Evolutionary conservation across 2,329 filamentous ascomycete species (phyloP), one percentile per base, ranked within the genome.

Genomic region (Xylariaceae sp.): DNA sequence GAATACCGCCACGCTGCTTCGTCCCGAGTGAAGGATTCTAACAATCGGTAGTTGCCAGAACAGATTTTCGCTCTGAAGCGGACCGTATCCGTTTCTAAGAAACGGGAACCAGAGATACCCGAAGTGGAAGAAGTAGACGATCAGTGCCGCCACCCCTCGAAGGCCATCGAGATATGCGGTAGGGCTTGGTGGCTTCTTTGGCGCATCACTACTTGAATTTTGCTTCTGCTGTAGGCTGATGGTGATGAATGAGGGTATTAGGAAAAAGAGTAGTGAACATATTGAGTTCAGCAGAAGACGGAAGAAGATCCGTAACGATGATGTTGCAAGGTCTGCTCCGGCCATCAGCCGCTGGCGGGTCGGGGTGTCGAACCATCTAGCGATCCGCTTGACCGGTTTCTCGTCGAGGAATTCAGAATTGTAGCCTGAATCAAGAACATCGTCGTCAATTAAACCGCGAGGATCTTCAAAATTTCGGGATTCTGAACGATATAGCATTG

Each of bases 1-100:
- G 60, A 75, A 74, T 7, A 74, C 56, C 20, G 71, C 58, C 16
- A 74, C 72, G 66, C 69, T 71, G 12, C 68, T 61, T 19, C 65
- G 56, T 1, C 65, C 70, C 9, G 65, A 64, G 54, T 68, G 67
- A 19, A 70, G 50, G 16, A 71, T 52, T 9, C 70, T 67, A 20
- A 74, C 54, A 10, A 71, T 66, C 1, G 70, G 70, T 2, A 72
- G 57, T 52, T 73, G 71, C 23, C 40, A 21, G 23, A 44, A 54
- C 21, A 23, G 16, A 32, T 54, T 37, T 21, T 32, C 37, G 52
- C 23, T 21, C 7, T n/a, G 12, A 4, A 20, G 20, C 20, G 44
- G 19, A n/a, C 46, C 37, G 45, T 44, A 50, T 12, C 52, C 52
- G 19, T 49, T 29, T n/a, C 46, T 32, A 18, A 54, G 48, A 2